Evolutionary conservation across 75 land plant genomes (phyloP), one percentile per base, ranked within the genome.

Genomic region (Chamaecyparis obtusa): DNA sequence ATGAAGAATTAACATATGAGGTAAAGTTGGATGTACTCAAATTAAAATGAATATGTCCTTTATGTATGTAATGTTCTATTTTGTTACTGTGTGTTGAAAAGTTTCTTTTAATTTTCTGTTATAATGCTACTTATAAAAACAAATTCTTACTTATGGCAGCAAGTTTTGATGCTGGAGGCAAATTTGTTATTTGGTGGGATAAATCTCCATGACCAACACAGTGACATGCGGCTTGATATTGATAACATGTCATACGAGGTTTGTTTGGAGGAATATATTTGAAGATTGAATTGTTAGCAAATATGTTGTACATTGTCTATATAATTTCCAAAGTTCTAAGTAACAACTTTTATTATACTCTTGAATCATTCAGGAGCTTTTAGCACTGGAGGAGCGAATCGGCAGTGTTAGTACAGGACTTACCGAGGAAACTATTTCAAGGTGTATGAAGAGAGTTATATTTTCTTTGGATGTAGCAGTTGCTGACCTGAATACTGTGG

Each of bases 171-270:
- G 90, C 89, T 94, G 69, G 99, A 96, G 90, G 92, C 95, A 36
- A 95, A 91, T 84, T 88, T 96, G 85, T 85, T 96, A 49, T 88
- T 93, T 84, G 91, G 93, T 76, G 93, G 96, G 79, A 82, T 96
- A 44, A 89, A 85, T 67, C 84, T 92, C 41, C 88, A 94, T 82
- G 99, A 97, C 76, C 96, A 94, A 87, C 97, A 97, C 74, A 92
- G 99, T 87, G 99, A 95, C 86, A 88, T 96, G 95, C 93, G 99
- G 89, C 89, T 97, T 55, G 99, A 97, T 88, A 95, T 97, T 75
- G 99, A 97, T 89, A 91, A 95, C 88, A 97, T 97, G 99, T 94
- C 99, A 55, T 97, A 97, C 87, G 99, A 97, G 96, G 99, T 96
- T 84, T 78, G 90, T 85, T 46, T 83, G 21, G 9, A 16, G 72